These are phyloP conservation scores for Aureoboletus auriporus DNA, from an alignment of 768 basidiomycete genomes.

Conservation along the genomic window DNA sequence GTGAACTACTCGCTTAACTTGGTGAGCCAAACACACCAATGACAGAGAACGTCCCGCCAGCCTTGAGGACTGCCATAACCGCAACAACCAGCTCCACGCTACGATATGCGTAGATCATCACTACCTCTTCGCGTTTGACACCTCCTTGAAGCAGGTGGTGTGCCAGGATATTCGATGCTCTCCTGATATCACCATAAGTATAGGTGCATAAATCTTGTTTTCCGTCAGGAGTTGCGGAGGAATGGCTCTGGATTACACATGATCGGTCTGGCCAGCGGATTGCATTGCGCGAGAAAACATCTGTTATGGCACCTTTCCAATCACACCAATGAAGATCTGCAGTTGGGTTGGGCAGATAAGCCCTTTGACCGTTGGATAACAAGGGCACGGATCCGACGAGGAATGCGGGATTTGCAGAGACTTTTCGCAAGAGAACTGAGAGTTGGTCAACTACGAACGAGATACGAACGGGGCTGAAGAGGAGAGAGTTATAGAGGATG, in stretches of 20 bases:
- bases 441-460: slow-evolving; percentile 82
- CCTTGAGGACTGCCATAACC: slow-evolving; percentile 94
- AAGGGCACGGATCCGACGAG: slow-evolving; percentile 79
- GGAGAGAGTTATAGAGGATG: slow-evolving; percentile 89
- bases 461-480: slow-evolving; percentile 81
- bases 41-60: slow-evolving; percentile 94
- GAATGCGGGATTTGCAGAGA: slow-evolving; percentile 61
- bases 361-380: slow-evolving; percentile 65
- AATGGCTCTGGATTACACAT: slow-evolving; percentile 82
- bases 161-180: slow-evolving; percentile 84
- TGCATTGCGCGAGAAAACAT: slow-evolving; percentile 90
- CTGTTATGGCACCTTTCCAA: slow-evolving; percentile 95
- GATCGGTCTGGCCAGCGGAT: slow-evolving; percentile 70
- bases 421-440: slow-evolving; percentile 68
- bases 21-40: slow-evolving; percentile 59
- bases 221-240: slow-evolving; percentile 32
- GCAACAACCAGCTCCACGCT: slow-evolving; percentile 96
- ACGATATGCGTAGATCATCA: slow-evolving; percentile 96
- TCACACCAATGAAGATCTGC: slow-evolving; percentile 95
- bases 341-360: slow-evolving; percentile 74
- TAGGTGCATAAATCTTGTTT: slow-evolving; percentile 56
- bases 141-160: slow-evolving; percentile 87
- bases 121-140: slow-evolving; percentile 88
- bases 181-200: slow-evolving; percentile 78
- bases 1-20: not conserved